Conservation (phyloP, 306 rosid genomes). For the apple (Malus domestica) region ASM211411v1 NC_041797.1:32806001-32806500, state of each 20-base stretch:
- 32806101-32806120: not conserved
- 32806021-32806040: not conserved
- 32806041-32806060: not conserved
- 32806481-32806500: slow-evolving; percentile 55
- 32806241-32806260: not conserved
- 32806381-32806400: slow-evolving; percentile 93
- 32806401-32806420: slow-evolving; percentile 61
- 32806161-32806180: not conserved
- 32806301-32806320: not conserved
- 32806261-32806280: not conserved
- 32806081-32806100: not conserved
- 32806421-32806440: slow-evolving; percentile 51
- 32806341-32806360: slow-evolving; percentile 8
- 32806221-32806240: not conserved
- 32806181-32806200: not conserved
- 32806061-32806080: not conserved
- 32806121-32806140: not conserved
- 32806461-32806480: slow-evolving; percentile 93
- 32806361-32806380: slow-evolving; percentile 98
- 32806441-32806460: slow-evolving; percentile 64
- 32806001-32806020: not conserved
- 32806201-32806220: not conserved
- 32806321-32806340: not conserved
- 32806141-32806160: not conserved
- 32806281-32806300: not conserved